phyloP scores from a whole-genome alignment of 768 basidiomycete species.

The Coprinellus micaceus region DNA sequence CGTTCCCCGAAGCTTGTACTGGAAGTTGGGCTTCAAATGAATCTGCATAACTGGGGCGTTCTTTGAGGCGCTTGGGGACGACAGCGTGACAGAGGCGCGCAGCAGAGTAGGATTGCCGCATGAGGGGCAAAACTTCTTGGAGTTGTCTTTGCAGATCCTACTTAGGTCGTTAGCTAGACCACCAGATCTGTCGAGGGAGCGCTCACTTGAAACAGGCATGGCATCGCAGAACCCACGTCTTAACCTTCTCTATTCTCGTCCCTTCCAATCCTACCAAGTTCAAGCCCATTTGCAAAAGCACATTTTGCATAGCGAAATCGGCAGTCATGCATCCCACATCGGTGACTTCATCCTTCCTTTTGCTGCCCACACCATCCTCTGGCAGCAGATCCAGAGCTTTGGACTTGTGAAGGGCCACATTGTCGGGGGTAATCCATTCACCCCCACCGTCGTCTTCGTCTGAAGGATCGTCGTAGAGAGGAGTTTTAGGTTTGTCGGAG shows the following conservation, averaged over 20 bases:
- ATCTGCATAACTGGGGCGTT: constrained; percentile 72
- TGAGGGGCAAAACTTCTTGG: constrained; percentile 95
- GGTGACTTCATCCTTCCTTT: constrained; percentile 39
- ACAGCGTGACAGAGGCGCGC: constrained; percentile 86
- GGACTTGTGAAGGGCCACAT: constrained; percentile 83
- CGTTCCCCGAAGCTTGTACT: constrained; percentile 87
- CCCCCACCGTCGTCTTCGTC: constrained; percentile 82
- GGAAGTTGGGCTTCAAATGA: constrained; percentile 94
- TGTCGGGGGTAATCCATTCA: constrained; percentile 95
- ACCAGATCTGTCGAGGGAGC: background rate
- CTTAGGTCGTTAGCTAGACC: background rate
- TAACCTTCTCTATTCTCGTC: constrained; percentile 83
- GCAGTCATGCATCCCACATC: constrained; percentile 92
- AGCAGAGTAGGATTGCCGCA: constrained; percentile 92
- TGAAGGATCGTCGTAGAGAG: constrained; percentile 71
- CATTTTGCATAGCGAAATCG: constrained; percentile 99
- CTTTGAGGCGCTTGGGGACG: constrained; percentile 57
- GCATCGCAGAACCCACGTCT: constrained; percentile 94
- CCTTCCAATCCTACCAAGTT: constrained; percentile 88
- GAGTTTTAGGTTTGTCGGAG: constrained; percentile 20
- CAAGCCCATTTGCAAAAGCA: constrained; percentile 90
- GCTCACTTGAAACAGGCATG: constrained; percentile 99
- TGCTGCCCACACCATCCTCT: constrained; percentile 38
- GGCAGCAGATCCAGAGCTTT: constrained; percentile 81
- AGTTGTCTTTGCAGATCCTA: constrained; percentile 93